These are phyloP conservation scores for Aspergillus latus DNA, from an alignment of 2,329 filamentous ascomycete genomes.

Conservation along the genomic window DNA sequence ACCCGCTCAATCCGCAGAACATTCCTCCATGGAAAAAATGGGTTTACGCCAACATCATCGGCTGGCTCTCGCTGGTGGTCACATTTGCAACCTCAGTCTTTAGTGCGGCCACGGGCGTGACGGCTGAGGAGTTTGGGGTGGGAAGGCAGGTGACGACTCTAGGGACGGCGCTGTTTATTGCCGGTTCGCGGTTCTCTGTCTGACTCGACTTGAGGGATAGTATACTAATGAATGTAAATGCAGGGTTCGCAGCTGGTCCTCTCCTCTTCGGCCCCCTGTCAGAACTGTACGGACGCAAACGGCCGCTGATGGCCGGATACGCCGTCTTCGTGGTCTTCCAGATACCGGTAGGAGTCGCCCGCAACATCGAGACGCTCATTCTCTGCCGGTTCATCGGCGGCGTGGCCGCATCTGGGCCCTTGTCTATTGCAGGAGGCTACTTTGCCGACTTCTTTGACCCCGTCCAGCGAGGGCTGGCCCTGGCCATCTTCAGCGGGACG, in stretches of 20 bases:
- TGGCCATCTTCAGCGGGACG: slow-evolving; percentile 46
- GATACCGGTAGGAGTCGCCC: slow-evolving; percentile 54
- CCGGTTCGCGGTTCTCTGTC: slow-evolving; percentile 27
- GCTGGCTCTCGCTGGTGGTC: slow-evolving; percentile 22
- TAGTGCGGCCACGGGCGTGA: slow-evolving; percentile 43
- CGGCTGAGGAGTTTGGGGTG: slow-evolving; percentile 47
- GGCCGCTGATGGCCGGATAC: slow-evolving; percentile 50
- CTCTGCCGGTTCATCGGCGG: slow-evolving; percentile 55
- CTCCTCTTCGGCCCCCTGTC: slow-evolving; percentile 44
- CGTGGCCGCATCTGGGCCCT: slow-evolving; percentile 50
- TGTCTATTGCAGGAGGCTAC: slow-evolving; percentile 53
- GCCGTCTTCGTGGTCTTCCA: slow-evolving; percentile 53
- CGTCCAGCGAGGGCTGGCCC: slow-evolving; percentile 48
- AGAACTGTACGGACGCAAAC: slow-evolving; percentile 51
- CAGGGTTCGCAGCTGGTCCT: slow-evolving; percentile 33
- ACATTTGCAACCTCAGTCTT: slow-evolving; percentile 52
- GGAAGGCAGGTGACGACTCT: slow-evolving; percentile 51
- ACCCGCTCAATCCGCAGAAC: neutral
- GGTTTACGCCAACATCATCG: neutral
- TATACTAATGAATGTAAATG: slow-evolving; percentile 30
- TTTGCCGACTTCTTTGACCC: slow-evolving; percentile 53
- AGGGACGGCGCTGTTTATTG: slow-evolving; percentile 51
- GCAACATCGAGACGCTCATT: slow-evolving; percentile 54
- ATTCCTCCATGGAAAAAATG: neutral
- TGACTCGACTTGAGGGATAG: too few relatives aligned